Percentiles rank a stretch among this genome's conserved stretches.
Evolutionary conservation across 148 eudicot species (phyloP).

Genomic region (Fallopia convolvulus): DNA sequence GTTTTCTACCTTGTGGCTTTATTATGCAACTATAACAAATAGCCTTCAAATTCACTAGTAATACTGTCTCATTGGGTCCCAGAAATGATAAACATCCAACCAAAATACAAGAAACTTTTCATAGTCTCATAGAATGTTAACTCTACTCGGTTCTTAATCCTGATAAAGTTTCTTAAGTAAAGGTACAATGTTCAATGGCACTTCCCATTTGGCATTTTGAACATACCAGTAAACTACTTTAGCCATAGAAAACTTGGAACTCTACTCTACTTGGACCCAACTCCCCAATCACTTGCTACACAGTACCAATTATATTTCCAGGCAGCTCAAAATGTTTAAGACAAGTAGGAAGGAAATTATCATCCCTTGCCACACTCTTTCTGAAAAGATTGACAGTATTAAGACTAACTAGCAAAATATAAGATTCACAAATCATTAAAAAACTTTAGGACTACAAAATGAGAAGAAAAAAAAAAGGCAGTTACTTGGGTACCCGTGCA

Average conservation of each 20-base stretch:
- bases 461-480: constrained; percentile 23
- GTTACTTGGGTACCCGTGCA: constrained; percentile 97
- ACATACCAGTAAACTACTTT: not conserved
- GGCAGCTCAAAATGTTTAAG: not conserved
- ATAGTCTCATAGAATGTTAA: not conserved
- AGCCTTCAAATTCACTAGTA: not conserved
- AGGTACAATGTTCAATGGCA: not conserved
- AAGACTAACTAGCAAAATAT: not conserved
- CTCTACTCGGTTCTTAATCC: not conserved
- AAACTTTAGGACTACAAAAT: not conserved
- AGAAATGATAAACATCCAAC: not conserved
- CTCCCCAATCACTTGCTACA: not conserved
- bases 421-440: not conserved
- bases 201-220: not conserved
- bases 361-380: not conserved
- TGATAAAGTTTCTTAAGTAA: not conserved
- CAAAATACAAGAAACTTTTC: not conserved
- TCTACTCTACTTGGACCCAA: not conserved
- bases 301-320: not conserved
- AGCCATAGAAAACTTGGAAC: not conserved
- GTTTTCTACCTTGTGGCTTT: too few species aligned
- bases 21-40: not conserved
- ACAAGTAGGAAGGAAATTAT: not conserved
- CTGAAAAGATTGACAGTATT: not conserved
- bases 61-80: not conserved